Percentiles rank a stretch among this genome's conserved stretches.
Conservation (phyloP, 1,139 yeast species). For the Hemisphaericaspora subhashii region DNA sequence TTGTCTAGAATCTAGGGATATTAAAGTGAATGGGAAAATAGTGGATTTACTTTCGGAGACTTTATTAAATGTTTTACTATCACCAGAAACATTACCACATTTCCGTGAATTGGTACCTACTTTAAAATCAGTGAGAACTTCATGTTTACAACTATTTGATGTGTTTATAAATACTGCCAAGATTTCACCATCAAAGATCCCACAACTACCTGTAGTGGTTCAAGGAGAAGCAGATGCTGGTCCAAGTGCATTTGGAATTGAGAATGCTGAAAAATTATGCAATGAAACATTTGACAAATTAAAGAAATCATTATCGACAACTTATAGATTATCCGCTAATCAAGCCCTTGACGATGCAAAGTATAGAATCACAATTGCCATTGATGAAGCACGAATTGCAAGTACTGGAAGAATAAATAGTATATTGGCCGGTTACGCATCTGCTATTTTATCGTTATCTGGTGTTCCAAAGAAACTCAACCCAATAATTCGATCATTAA, state of each 20-base stretch:
- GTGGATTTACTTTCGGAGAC: constrained; percentile 30
- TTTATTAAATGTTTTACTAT: constrained; percentile 35
- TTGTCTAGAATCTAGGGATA: constrained; percentile 23
- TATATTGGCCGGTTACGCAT: constrained; percentile 73
- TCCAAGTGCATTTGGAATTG: constrained; percentile 85
- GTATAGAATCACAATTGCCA: constrained; percentile 62
- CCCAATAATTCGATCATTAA: constrained; percentile 83
- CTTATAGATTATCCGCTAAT: constrained; percentile 69
- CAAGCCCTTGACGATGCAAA: constrained; percentile 81
- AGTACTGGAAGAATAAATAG: constrained; percentile 56
- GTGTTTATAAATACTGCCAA: constrained; percentile 77
- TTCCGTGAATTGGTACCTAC: constrained; percentile 88
- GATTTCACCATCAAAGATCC: constrained; percentile 71
- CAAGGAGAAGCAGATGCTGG: constrained; percentile 96
- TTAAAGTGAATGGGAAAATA: constrained; percentile 12
- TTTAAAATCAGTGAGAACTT: constrained; percentile 79
- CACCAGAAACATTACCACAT: constrained; percentile 49
- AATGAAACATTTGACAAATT: constrained; percentile 67
- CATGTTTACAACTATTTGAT: constrained; percentile 79
- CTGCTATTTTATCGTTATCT: constrained; percentile 62
- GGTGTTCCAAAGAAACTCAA: constrained; percentile 84
- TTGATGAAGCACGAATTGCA: constrained; percentile 66
- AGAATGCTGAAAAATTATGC: constrained; percentile 70
- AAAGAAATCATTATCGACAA: constrained; percentile 63
- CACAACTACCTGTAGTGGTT: constrained; percentile 83